phyloP scores from a whole-genome alignment of 495 filamentous ascomycete genomes.

The Trichoderma asperelloides region DNA sequence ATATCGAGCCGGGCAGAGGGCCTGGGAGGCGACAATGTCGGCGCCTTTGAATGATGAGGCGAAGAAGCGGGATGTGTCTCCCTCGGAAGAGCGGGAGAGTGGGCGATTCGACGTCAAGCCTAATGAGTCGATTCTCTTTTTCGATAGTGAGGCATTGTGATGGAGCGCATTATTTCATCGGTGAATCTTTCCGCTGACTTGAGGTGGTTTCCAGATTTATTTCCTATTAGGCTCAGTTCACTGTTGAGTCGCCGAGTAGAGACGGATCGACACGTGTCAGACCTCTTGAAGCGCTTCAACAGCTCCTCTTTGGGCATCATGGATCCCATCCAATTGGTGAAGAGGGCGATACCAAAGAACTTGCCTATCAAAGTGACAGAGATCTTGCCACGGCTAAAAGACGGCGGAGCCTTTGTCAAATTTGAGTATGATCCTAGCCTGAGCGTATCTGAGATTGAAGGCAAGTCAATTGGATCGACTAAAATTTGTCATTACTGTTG shows the following conservation, averaged over 20 bases:
- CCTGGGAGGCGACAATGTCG: conserved; percentile 38
- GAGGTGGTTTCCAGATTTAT: conserved; percentile 56
- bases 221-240: conserved; percentile 68
- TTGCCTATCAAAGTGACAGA: conserved; percentile 64
- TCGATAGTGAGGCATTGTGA: conserved; percentile 59
- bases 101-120: conserved; percentile 67
- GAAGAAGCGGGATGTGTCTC: neutral
- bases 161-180: neutral
- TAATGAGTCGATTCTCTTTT: conserved; percentile 76
- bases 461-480: conserved; percentile 8
- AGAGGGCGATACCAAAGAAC: conserved; percentile 48
- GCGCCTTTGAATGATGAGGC: conserved; percentile 16
- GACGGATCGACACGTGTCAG: conserved; percentile 43
- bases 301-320: conserved; percentile 45
- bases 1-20: conserved; percentile 10
- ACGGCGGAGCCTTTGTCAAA: conserved; percentile 91
- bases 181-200: neutral
- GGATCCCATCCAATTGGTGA: conserved; percentile 56
- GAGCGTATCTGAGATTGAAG: conserved; percentile 51
- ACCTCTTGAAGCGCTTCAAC: conserved; percentile 56
- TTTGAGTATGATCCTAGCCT: conserved; percentile 52
- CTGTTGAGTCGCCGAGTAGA: conserved; percentile 50
- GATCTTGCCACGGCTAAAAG: conserved; percentile 73
- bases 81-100: conserved; percentile 29
- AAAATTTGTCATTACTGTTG: conserved; percentile 28